Conservation (phyloP, 306 rosid genomes). For the Rosa lucieae region DNA sequence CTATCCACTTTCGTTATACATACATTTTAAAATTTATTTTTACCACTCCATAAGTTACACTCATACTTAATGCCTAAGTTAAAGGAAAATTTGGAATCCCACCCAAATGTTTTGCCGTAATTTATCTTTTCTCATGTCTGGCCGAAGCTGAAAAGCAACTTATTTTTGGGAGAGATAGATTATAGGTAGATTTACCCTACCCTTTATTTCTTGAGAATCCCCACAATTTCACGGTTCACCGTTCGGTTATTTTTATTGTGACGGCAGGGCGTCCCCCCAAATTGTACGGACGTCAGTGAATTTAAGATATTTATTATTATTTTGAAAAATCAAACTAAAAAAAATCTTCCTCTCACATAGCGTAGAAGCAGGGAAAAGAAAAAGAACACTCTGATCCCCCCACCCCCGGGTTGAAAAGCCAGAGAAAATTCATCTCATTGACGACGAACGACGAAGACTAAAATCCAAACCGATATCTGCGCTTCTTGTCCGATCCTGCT, state of each 20-base stretch:
- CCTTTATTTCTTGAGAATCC: neutral
- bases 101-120: too few species aligned
- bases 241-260: slow-evolving; percentile 5
- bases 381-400: slow-evolving; percentile 29
- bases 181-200: neutral
- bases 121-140: neutral
- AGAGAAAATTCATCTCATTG: slow-evolving; percentile 35
- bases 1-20: neutral
- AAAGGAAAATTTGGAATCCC: too few species aligned
- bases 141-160: neutral
- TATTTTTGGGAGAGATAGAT: neutral
- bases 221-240: slow-evolving; percentile 20
- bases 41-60: too few species aligned
- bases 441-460: slow-evolving; percentile 6
- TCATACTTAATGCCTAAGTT: too few species aligned
- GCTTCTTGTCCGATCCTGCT: slow-evolving; percentile 26
- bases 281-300: slow-evolving; percentile 9
- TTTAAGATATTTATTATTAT: slow-evolving; percentile 12
- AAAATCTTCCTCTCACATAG: neutral
- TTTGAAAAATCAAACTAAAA: neutral
- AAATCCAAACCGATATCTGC: slow-evolving; percentile 29
- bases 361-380: slow-evolving; percentile 27
- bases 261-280: slow-evolving; percentile 16
- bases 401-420: slow-evolving; percentile 28
- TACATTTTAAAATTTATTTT: too few species aligned